A percentile compares a stretch with the other conserved stretches of the same genome.
phyloP scores from a whole-genome alignment of 768 basidiomycete genomes.

The Butyriboletus loyo region DNA sequence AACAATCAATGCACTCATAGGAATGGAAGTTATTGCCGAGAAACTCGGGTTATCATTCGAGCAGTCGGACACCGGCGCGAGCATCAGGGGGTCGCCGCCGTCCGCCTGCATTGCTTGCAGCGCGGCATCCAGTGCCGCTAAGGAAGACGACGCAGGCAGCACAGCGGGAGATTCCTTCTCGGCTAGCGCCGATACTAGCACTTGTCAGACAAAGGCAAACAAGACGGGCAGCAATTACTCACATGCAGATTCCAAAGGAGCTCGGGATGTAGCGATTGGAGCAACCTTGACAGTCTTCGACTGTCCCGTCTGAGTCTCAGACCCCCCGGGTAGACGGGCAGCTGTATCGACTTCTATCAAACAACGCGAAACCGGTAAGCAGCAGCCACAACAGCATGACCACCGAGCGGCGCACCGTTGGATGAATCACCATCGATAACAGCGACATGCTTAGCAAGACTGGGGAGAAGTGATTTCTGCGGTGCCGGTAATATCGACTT shows the following conservation, averaged over 20 bases:
- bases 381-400: not conserved
- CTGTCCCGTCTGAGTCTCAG: constrained; percentile 12
- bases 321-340: constrained; percentile 11
- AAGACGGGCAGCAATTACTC: not conserved
- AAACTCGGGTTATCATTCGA: constrained; percentile 6
- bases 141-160: constrained; percentile 11
- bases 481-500: constrained; percentile 12
- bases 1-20: not conserved
- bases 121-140: constrained; percentile 13
- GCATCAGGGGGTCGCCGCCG: constrained; percentile 4
- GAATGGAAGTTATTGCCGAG: not conserved
- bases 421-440: not conserved
- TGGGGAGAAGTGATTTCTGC: not conserved
- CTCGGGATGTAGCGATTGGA: not conserved
- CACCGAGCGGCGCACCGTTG: not conserved
- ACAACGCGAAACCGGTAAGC: not conserved
- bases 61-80: not conserved
- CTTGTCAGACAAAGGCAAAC: constrained; percentile 5
- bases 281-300: not conserved
- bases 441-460: not conserved
- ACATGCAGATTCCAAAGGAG: constrained; percentile 4
- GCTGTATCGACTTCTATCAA: constrained; percentile 8
- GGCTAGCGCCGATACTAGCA: not conserved
- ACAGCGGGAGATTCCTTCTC: not conserved
- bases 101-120: constrained; percentile 3